Base-by-base conservation (phyloP, 225 moss, liverwort and hornwort species). In the Marchantia polymorpha region DNA sequence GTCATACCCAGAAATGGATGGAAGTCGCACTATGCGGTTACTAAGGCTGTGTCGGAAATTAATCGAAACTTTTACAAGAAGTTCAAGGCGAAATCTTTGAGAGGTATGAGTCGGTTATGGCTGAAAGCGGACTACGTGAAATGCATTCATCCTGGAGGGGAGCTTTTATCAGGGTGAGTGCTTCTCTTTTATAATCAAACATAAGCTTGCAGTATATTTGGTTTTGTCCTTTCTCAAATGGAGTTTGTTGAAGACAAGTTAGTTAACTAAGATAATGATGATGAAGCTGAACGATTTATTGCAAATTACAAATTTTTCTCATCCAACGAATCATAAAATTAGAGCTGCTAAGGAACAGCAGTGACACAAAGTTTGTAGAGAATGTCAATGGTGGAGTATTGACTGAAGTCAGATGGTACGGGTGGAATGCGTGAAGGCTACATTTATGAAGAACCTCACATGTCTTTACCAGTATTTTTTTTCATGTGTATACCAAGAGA, bases 31-130 rank as follows among this genome's bases (percentile, higher is more conserved):
- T 90, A 90, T 74, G 84, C 90, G 48, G 85, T 90, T 10, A 90
- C 90, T 0, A 90, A 86, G 64, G 90, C 88, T 72, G 88, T 90
- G 51, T 83, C 88, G 8, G 86, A 88, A 67, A 85, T 80, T 30
- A 90, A 90, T 80, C 77, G 77, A 39, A 82, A 75, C 25, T 90
- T 90, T 76, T 90, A 90, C 81, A 87, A 89, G 80, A 88, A 90
- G 75, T 90, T 90, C 64, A 88, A 83, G 65, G 60, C 87, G 2
- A 90, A 90, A 60, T 90, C 90, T 0, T 46, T 87, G 12, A 83
- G 88, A 72, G 90, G 88, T n/a, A 90, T 90, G 90, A 87, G 83
- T 52, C 68, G 77, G 23, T 79, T 90, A 65, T 90, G 90, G 90
- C 70, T 87, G 69, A 86, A 82, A 49, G 90, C 90, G 25, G 90